phyloP scores from a whole-genome alignment of 768 basidiomycete species.

The Phylloporus sp. region DNA sequence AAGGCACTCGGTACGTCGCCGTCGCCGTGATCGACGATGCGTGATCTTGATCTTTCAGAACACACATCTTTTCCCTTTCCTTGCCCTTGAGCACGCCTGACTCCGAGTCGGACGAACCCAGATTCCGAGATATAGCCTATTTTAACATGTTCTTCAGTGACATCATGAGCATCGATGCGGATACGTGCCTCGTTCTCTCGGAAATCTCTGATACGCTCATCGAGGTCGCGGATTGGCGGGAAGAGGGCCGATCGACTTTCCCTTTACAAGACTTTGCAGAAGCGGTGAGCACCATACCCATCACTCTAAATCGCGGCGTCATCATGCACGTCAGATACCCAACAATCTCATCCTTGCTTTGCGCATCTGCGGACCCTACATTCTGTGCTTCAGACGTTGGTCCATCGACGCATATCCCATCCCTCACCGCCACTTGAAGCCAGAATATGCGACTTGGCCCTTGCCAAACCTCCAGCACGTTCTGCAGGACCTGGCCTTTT shows the following conservation, averaged over 20 bases:
- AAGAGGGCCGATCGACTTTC: slow-evolving; percentile 14
- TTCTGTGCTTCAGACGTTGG: slow-evolving; percentile 47
- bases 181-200: slow-evolving; percentile 28
- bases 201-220: slow-evolving; percentile 25
- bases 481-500: slow-evolving; percentile 27
- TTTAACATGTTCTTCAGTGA: slow-evolving; percentile 3
- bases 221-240: slow-evolving; percentile 36
- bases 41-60: neutral
- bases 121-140: no score
- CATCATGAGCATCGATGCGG: slow-evolving; percentile 32
- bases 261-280: slow-evolving; percentile 24
- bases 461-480: slow-evolving; percentile 16
- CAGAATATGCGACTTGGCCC: neutral
- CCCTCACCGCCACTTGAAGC: slow-evolving; percentile 7
- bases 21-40: neutral
- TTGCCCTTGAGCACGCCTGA: neutral
- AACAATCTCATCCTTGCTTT: slow-evolving; percentile 36
- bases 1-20: slow-evolving; percentile 6
- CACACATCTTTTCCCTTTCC: slow-evolving; percentile 8
- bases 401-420: slow-evolving; percentile 41
- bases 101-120: neutral
- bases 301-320: neutral
- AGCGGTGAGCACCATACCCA: slow-evolving; percentile 22
- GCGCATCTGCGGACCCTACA: slow-evolving; percentile 41
- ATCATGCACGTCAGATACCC: slow-evolving; percentile 14